These are phyloP conservation scores for Heliamphora pulchella DNA, from an alignment of 179 eudicot genomes.

Conservation along the genomic window DNA sequence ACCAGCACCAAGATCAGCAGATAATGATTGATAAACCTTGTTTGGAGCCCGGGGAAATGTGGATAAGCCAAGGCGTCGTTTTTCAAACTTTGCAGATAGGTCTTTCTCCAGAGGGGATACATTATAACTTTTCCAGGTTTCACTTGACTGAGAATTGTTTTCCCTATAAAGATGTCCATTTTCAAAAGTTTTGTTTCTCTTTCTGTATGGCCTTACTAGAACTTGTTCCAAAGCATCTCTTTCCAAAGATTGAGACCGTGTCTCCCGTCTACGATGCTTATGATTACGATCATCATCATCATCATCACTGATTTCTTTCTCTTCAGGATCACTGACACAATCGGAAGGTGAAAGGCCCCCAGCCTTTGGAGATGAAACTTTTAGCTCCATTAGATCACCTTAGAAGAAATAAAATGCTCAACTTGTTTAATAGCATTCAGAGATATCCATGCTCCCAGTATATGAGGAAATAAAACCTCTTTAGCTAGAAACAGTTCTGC, in stretches of 20 bases:
- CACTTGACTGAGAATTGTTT: slow-evolving; percentile 48
- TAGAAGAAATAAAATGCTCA: neutral
- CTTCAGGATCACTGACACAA: slow-evolving; percentile 67
- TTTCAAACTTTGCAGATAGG: slow-evolving; percentile 44
- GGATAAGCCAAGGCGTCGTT: slow-evolving; percentile 42
- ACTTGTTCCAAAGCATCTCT: slow-evolving; percentile 54
- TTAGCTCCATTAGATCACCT: slow-evolving; percentile 51
- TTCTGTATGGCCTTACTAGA: slow-evolving; percentile 56
- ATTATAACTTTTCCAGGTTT: slow-evolving; percentile 28
- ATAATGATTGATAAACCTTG: slow-evolving; percentile 29
- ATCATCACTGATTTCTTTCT: slow-evolving; percentile 84
- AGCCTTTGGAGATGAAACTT: slow-evolving; percentile 37
- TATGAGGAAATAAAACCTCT: neutral
- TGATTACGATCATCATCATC: slow-evolving; percentile 98
- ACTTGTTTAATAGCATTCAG: neutral
- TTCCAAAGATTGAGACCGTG: slow-evolving; percentile 64
- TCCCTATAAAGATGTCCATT: slow-evolving; percentile 45
- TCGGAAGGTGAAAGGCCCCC: slow-evolving; percentile 53
- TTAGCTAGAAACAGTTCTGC: neutral
- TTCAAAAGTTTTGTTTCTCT: slow-evolving; percentile 65
- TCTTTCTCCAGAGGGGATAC: slow-evolving; percentile 35
- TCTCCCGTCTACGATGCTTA: slow-evolving; percentile 86
- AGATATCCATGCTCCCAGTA: neutral
- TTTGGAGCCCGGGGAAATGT: slow-evolving; percentile 36
- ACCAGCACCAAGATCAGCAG: slow-evolving; percentile 52